phyloP scores from a whole-genome alignment of 768 basidiomycete species.

The Tulasnella sp. region DNA sequence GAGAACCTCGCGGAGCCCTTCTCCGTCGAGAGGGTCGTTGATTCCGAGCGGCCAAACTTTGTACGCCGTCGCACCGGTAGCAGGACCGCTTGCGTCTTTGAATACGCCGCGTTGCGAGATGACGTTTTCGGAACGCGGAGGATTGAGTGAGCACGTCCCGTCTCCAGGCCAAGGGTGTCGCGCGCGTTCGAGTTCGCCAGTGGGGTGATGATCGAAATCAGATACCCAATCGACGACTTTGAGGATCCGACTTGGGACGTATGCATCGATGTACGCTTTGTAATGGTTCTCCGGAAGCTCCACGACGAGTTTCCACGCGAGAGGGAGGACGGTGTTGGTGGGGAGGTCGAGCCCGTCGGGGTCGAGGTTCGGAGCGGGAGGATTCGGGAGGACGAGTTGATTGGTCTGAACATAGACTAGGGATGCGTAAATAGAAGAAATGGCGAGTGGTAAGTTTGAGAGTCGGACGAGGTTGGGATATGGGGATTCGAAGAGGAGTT shows the following conservation, averaged over 20 bases:
- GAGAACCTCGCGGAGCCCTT: constrained; percentile 46
- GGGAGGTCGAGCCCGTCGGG: constrained; percentile 30
- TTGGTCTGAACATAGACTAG: constrained; percentile 78
- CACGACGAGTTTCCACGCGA: constrained; percentile 89
- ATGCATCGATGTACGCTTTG: constrained; percentile 70
- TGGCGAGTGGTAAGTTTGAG: constrained; percentile 66
- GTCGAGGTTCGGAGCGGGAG: constrained; percentile 46
- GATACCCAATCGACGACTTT: constrained; percentile 93
- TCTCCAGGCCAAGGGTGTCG: background rate
- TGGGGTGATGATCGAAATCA: constrained; percentile 39
- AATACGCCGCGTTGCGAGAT: constrained; percentile 24
- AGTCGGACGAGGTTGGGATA: constrained; percentile 37
- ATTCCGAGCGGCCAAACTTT: constrained; percentile 68
- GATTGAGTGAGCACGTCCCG: too few relatives aligned
- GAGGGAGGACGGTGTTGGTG: constrained; percentile 36
- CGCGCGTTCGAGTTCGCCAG: background rate
- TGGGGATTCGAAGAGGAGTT: constrained; percentile 36
- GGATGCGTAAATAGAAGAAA: constrained; percentile 68
- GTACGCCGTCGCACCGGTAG: constrained; percentile 30
- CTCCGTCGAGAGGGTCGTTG: constrained; percentile 75
- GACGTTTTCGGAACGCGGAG: constrained; percentile 1
- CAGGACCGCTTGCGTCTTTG: too few relatives aligned
- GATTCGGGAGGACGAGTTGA: too few relatives aligned
- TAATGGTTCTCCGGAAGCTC: constrained; percentile 96
- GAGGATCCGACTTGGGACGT: constrained; percentile 62